A percentile compares a stretch with the other conserved stretches of the same genome.
phyloP scores from a whole-genome alignment of 1,139 yeast species.

The Sugiyamaella novakii region DNA sequence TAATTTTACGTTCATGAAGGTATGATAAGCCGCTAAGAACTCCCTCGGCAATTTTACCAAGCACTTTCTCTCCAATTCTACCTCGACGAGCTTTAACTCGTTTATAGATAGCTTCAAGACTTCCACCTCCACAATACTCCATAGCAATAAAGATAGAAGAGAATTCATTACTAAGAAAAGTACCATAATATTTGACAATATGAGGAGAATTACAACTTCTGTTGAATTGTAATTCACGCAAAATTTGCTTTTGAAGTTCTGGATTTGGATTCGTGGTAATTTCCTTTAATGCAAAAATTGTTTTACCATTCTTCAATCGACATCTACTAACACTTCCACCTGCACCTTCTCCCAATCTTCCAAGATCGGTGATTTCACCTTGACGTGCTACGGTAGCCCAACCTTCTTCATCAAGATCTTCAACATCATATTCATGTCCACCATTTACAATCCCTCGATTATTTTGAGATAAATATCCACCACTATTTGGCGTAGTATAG shows the following conservation, averaged over 20 bases:
- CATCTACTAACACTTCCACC: conserved; percentile 92
- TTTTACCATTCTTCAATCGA: conserved; percentile 52
- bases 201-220: conserved; percentile 77
- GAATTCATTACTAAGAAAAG: conserved; percentile 73
- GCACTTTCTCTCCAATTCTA: conserved; percentile 85
- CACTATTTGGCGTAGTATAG: conserved; percentile 1
- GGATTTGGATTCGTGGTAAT: conserved; percentile 82
- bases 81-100: conserved; percentile 66
- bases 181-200: conserved; percentile 90
- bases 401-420: conserved; percentile 69
- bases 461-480: conserved; percentile 9
- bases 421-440: conserved; percentile 44
- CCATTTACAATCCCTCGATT: conserved; percentile 1
- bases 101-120: conserved; percentile 88
- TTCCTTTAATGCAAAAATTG: conserved; percentile 81
- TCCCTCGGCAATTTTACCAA: conserved; percentile 86
- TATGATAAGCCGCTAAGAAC: conserved; percentile 83
- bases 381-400: conserved; percentile 70
- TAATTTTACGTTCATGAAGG: conserved; percentile 81
- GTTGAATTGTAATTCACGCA: conserved; percentile 87
- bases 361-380: conserved; percentile 61
- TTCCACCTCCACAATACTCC: conserved; percentile 96
- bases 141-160: conserved; percentile 86
- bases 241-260: conserved; percentile 75
- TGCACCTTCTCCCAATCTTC: conserved; percentile 86